Base-by-base conservation (phyloP, 495 filamentous ascomycete genomes). In the Pyrenula massariospora region DNA sequence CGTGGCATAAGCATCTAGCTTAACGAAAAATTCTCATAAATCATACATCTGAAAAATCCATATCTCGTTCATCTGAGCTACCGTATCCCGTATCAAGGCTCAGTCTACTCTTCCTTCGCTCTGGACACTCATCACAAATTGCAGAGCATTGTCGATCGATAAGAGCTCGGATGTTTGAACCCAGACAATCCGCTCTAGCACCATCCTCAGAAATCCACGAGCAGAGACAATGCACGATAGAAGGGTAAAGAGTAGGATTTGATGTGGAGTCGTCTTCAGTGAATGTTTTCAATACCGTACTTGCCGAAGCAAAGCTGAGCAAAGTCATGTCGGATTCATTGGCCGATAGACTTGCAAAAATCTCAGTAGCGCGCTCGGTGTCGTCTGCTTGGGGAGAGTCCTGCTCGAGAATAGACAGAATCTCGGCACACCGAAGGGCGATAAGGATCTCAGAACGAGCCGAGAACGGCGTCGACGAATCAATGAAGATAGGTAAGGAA, bases 391-490 rank as follows among this genome's bases (percentile, higher is more conserved):
- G 67, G 71, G 11, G 73, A 75, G n/a, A 77, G 70, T 15, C 15
- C 31, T 42, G 31, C 31, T 42, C 31, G 19, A 90, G 73, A 47
- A 92, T 79, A 11, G 85, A 78, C 12, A 88, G 81, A 52, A 86
- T 85, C 80, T 90, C 91, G 10, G 90, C 88, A 58, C 89, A 89
- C 21, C 84, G 81, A 10, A 95, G 80, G 2, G 89, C 84, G 58
- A 87, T 77, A 15, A 75, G 76, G 22, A 89, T 79, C 60, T 92
- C 88, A 1, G 78, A 75, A 3, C 80, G 74, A 19, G 83, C 73
- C 10, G 73, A 71, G 47, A 77, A 68, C 22, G 72, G 73, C 1
- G 74, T 63, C 2, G 77, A 77, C 1, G 72, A 75, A 54, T 77
- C 71, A 0, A 77, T 62, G 53, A 79, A 74, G 57, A 25, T 75